Evolutionary conservation across 495 filamentous ascomycete genomes (phyloP).

Genomic region (Penicillium waksmanii): DNA sequence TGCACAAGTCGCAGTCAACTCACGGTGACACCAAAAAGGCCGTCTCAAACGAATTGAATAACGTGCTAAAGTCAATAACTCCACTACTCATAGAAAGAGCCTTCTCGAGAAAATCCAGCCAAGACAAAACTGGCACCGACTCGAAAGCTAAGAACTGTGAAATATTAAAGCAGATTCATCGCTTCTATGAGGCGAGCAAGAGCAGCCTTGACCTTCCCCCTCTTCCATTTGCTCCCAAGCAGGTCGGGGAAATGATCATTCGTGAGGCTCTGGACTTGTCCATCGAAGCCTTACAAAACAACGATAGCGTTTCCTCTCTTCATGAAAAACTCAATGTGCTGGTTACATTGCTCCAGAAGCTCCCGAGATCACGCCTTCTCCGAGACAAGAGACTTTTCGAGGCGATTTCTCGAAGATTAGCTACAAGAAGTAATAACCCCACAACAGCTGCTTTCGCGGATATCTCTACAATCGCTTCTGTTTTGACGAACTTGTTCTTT

Average conservation of each 20-base stretch:
- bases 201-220: constrained; percentile 46
- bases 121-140: constrained; percentile 29
- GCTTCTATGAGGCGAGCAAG: constrained; percentile 62
- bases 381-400: constrained; percentile 57
- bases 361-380: constrained; percentile 55
- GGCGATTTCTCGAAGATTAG: constrained; percentile 51
- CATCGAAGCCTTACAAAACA: constrained; percentile 39
- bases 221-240: constrained; percentile 60
- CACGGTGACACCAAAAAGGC: constrained; percentile 23
- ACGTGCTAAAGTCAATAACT: constrained; percentile 38
- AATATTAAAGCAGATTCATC: constrained; percentile 61
- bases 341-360: constrained; percentile 60
- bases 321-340: constrained; percentile 53
- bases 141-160: constrained; percentile 39
- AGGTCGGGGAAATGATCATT: constrained; percentile 63
- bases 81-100: constrained; percentile 72
- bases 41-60: constrained; percentile 34
- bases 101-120: constrained; percentile 54
- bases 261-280: constrained; percentile 61
- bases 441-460: constrained; percentile 43
- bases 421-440: constrained; percentile 21
- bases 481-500: constrained; percentile 65
- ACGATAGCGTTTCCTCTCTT: constrained; percentile 29
- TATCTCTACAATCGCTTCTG: constrained; percentile 62
- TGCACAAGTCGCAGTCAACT: constrained; percentile 9